Evolutionary conservation across 2,329 filamentous ascomycete genomes (phyloP).

Genomic region (Fragosphaeria purpurea): DNA sequence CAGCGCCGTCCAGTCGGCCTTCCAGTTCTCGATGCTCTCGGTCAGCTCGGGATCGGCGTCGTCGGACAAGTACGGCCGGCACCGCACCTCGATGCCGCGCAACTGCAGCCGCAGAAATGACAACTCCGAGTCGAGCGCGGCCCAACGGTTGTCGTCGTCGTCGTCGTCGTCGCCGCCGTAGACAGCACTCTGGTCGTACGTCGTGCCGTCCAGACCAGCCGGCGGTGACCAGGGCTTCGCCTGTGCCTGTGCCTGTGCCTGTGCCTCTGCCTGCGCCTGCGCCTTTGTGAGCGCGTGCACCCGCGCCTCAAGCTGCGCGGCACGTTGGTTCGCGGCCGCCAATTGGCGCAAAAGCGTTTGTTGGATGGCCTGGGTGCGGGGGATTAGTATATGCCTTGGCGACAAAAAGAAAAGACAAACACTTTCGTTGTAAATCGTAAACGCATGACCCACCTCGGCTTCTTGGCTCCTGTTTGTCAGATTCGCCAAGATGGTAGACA

Average conservation of each 20-base stretch:
- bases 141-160: constrained; percentile 32
- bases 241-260: background rate
- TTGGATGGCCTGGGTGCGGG: constrained; percentile 23
- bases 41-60: constrained; percentile 44
- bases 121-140: constrained; percentile 49
- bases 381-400: too few species aligned
- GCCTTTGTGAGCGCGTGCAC: constrained; percentile 38
- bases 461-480: constrained; percentile 49
- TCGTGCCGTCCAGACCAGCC: too few species aligned
- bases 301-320: constrained; percentile 49
- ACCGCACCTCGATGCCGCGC: constrained; percentile 52
- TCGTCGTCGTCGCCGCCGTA: background rate
- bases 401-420: background rate
- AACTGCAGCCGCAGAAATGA: constrained; percentile 52
- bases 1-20: constrained; percentile 46
- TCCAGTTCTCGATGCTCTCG: constrained; percentile 51
- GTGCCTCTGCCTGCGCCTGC: background rate
- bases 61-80: constrained; percentile 34
- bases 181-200: background rate
- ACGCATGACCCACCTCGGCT: constrained; percentile 23
- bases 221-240: background rate
- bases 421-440: too few species aligned
- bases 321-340: constrained; percentile 27
- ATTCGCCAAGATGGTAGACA: constrained; percentile 39
- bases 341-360: constrained; percentile 35